phyloP scores from a whole-genome alignment of 345 rosid genomes.

The Kernera saxatilis region DNA sequence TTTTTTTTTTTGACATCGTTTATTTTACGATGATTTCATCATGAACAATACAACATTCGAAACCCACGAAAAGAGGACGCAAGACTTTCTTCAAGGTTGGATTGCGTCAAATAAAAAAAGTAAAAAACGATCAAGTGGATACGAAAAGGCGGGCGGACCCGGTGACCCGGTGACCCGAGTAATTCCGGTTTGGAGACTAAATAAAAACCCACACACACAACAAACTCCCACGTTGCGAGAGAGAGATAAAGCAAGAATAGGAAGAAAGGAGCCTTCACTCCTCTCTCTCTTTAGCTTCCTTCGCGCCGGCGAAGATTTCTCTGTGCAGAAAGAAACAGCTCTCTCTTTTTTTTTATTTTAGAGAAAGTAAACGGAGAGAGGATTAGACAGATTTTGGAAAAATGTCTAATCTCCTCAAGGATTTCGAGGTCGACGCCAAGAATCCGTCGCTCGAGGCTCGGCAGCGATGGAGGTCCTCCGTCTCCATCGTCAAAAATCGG shows the following conservation, averaged over 20 bases:
- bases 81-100: not conserved
- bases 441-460: slow-evolving; percentile 62
- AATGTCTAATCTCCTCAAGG: slow-evolving; percentile 56
- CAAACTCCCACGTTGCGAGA: slow-evolving; percentile 18
- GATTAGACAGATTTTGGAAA: not conserved
- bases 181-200: not conserved
- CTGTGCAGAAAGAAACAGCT: not conserved
- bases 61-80: not conserved
- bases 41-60: not conserved
- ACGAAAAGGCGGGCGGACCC: not conserved
- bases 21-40: not conserved
- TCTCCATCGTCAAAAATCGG: slow-evolving; percentile 58
- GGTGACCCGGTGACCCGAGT: not conserved
- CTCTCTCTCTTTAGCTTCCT: not conserved
- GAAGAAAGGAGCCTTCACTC: not conserved
- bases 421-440: slow-evolving; percentile 59
- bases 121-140: not conserved
- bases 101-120: slow-evolving; percentile 10
- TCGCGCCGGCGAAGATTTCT: slow-evolving; percentile 23
- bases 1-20: not conserved
- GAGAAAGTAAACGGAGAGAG: slow-evolving; percentile 22
- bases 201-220: not conserved
- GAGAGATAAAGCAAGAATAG: not conserved
- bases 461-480: slow-evolving; percentile 70
- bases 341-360: too few relatives aligned